Base-by-base conservation (phyloP, 2,329 filamentous ascomycete genomes). In the Dendryphion nanum region DNA sequence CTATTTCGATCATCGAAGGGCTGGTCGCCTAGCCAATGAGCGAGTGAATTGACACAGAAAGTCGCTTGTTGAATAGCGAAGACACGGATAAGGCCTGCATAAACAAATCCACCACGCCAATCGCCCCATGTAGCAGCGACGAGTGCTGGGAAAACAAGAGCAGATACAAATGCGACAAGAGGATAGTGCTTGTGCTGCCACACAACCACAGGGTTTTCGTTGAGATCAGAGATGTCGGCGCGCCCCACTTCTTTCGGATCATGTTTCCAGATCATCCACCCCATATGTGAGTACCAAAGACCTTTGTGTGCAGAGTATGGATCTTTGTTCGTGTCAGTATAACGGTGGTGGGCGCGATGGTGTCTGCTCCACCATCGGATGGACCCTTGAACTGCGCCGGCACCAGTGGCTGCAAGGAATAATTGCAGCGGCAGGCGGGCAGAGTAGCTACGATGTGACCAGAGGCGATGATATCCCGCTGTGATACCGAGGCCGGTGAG, bases 401-500 rank as follows among this genome's bases (percentile, higher is more conserved):
- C 69, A 34, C 71, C 72, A 32, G 65, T 62, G 33, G 67, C 67
- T 10, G 71, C 72, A 13, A 75, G 60, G 50, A 71, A 71, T 14
- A 74, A 50, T 45, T 70, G 64, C 13, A 75, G 51, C 0, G 70
- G 70, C 1, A 59, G 46, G 3, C 53, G 51, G 4, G 70, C 72
- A 16, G 66, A 68, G 49, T 70, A 75, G 20, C 66, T 70, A 17
- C 61, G 62, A 47, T 75, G 72, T 14, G 59, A 57, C 88, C 88
- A 94, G 18, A 93, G 77, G 65, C 88, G 80, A 58, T 93, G 83
- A 23, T 40, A 85, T 14, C 48, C 49, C 10, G 51, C 49, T 23
- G 51, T 51, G 40, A 53, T 55, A 42, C 86, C 86, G 33, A 90
- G 73, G 58, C 86, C 74, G 34, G 85, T 86, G 72, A 83, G 82